phyloP scores from a whole-genome alignment of 208 protist genomes.

The Wallacemonas sp. region DNA sequence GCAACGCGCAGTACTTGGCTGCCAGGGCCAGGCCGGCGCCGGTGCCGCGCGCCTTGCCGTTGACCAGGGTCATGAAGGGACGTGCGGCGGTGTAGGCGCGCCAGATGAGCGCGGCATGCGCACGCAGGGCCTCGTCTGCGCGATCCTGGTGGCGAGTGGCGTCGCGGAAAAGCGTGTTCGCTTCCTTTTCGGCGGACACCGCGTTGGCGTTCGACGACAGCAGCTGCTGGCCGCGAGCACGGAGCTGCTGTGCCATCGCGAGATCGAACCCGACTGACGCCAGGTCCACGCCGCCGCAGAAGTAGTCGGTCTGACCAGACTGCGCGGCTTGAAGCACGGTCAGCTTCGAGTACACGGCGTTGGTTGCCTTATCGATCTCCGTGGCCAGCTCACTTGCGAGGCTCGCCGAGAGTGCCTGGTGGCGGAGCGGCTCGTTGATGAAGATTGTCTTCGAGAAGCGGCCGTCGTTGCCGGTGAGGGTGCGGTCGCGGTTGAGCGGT shows the following conservation, averaged over 20 bases:
- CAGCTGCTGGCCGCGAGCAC: conserved; percentile 26
- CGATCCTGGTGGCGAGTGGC: conserved; percentile 75
- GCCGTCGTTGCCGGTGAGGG: conserved; percentile 79
- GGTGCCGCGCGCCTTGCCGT: conserved; percentile 86
- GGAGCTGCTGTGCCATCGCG: conserved; percentile 50
- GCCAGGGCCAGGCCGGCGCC: conserved; percentile 82
- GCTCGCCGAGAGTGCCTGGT: conserved; percentile 71
- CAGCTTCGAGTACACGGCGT: conserved; percentile 82
- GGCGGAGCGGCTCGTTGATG: conserved; percentile 75
- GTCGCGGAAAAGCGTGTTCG: conserved; percentile 55
- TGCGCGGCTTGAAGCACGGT: conserved; percentile 88
- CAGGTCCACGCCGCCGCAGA: conserved; percentile 80
- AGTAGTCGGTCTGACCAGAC: conserved; percentile 84
- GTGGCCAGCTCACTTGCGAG: conserved; percentile 65
- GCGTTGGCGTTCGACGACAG: conserved; percentile 5
- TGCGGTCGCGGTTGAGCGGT: conserved; percentile 72
- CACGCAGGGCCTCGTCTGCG: conserved; percentile 69
- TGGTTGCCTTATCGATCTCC: conserved; percentile 80
- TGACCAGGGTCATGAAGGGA: conserved; percentile 86
- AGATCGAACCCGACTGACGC: conserved; percentile 70
- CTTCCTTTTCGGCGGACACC: conserved; percentile 21
- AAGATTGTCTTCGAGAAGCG: conserved; percentile 88
- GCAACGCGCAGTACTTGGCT: conserved; percentile 83
- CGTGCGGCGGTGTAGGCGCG: conserved; percentile 73
- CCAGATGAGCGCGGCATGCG: conserved; percentile 80